Evolutionary conservation across 495 filamentous ascomycete genomes (phyloP).

Genomic region (Hyaloscypha finlandica): DNA sequence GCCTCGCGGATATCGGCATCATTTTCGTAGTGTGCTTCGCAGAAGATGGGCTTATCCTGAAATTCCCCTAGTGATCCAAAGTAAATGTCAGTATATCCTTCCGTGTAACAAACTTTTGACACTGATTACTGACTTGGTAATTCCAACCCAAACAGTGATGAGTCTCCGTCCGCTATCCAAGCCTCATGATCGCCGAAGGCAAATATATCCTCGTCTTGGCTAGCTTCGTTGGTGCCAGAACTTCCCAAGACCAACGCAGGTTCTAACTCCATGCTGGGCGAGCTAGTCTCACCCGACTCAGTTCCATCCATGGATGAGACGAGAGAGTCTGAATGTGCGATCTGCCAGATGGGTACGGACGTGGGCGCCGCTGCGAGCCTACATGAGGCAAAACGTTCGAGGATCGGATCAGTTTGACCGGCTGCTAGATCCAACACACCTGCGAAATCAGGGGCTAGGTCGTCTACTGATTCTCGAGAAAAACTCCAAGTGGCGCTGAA

Average conservation of each 20-base stretch:
- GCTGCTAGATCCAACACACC: too few relatives aligned
- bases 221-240: background rate
- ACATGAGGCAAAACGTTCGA: slow-evolving; percentile 7
- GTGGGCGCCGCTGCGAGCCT: background rate
- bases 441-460: too few relatives aligned
- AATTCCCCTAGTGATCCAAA: background rate
- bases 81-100: slow-evolving; percentile 1
- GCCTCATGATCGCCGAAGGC: background rate
- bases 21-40: background rate
- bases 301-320: background rate
- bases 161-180: background rate
- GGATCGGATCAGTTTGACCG: background rate
- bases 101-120: background rate
- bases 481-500: too few relatives aligned
- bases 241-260: background rate
- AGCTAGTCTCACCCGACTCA: background rate
- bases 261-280: background rate
- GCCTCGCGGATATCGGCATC: background rate
- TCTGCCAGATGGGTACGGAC: background rate
- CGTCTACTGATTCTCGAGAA: too few relatives aligned
- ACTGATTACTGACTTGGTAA: background rate
- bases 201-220: background rate
- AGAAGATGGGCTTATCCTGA: background rate
- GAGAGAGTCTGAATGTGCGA: background rate
- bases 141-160: background rate